These are phyloP conservation scores for Vanderwaltozyma polyspora DNA, from an alignment of 805 yeast species.

Conservation along the genomic window DNA sequence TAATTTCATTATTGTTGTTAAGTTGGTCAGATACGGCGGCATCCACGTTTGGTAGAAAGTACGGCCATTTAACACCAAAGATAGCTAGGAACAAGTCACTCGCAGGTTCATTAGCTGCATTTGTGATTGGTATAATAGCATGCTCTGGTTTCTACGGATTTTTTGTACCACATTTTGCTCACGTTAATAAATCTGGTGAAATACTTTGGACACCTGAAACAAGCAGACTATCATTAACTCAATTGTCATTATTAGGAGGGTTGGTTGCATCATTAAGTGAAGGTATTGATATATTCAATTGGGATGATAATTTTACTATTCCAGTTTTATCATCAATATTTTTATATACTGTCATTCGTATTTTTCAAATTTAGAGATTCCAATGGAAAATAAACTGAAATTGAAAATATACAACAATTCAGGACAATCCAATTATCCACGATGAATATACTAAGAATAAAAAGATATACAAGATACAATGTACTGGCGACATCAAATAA, in stretches of 20 bases:
- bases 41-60: constrained; percentile 80
- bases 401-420: background rate
- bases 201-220: constrained; percentile 57
- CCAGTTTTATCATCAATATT: constrained; percentile 75
- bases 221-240: constrained; percentile 42
- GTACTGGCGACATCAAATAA: too few relatives aligned
- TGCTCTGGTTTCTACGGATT: constrained; percentile 61
- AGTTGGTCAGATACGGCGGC: constrained; percentile 99
- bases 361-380: constrained; percentile 13
- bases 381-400: background rate
- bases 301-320: constrained; percentile 92
- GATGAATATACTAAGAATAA: too few relatives aligned
- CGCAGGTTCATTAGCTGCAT: constrained; percentile 88
- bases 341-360: constrained; percentile 38
- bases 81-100: constrained; percentile 65
- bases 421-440: background rate
- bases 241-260: constrained; percentile 56
- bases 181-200: constrained; percentile 43
- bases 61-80: constrained; percentile 74
- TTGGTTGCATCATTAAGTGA: constrained; percentile 79
- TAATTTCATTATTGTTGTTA: constrained; percentile 64
- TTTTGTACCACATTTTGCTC: constrained; percentile 52
- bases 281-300: constrained; percentile 59
- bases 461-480: too few relatives aligned
- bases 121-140: constrained; percentile 55